Percentiles rank a stretch among this genome's conserved stretches.
phyloP scores from a whole-genome alignment of 2,329 filamentous ascomycete species.

The Blastomyces emzantsi region DNA sequence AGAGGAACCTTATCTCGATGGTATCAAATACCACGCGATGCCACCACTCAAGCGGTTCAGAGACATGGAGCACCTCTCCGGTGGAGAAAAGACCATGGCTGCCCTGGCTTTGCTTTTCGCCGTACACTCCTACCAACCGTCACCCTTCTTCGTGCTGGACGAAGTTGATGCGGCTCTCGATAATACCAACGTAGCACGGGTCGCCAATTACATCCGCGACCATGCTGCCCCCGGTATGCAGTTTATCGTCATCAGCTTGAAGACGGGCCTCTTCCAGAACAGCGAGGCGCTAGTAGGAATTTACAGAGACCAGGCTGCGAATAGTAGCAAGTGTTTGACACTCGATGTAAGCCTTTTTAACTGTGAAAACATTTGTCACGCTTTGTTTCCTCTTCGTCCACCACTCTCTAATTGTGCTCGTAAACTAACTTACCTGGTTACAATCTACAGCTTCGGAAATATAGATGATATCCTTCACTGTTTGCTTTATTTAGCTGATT shows the following conservation, averaged over 20 bases:
- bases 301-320: conserved; percentile 88
- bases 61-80: conserved; percentile 97
- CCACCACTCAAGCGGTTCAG: conserved; percentile 95
- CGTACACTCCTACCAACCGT: conserved; percentile 91
- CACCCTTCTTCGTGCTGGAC: conserved; percentile 94
- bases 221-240: conserved; percentile 97
- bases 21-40: conserved; percentile 98
- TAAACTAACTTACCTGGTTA: conserved; percentile 4
- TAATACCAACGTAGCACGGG: conserved; percentile 91
- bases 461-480: conserved; percentile 10
- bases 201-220: conserved; percentile 91
- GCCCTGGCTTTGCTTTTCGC: conserved; percentile 93
- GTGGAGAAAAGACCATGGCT: conserved; percentile 98
- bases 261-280: conserved; percentile 91
- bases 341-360: conserved; percentile 67
- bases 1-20: conserved; percentile 91
- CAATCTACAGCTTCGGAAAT: conserved; percentile 17
- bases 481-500: background rate
- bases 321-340: conserved; percentile 83
- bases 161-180: conserved; percentile 98
- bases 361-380: background rate
- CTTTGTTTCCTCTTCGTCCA: background rate
- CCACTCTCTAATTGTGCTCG: background rate
- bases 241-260: conserved; percentile 96
- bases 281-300: conserved; percentile 94